Conservation (phyloP, 2,329 filamentous ascomycete genomes). For the Tricladium varicosporioides region DNA sequence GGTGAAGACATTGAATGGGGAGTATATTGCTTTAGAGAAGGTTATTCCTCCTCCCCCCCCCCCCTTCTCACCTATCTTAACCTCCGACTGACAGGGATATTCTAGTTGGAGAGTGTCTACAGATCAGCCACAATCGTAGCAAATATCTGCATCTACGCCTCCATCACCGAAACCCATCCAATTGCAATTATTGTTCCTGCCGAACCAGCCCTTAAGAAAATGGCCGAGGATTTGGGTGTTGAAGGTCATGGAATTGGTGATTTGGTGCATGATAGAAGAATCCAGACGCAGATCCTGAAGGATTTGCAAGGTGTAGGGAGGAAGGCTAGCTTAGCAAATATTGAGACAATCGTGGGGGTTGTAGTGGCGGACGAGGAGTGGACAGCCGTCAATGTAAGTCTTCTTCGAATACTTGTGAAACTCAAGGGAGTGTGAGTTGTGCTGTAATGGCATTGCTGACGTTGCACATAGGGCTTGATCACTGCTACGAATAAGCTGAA, state of each 20-base stretch:
- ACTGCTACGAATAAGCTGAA: conserved; percentile 70
- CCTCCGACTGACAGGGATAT: conserved; percentile 13
- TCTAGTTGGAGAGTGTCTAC: conserved; percentile 80
- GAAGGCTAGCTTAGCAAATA: conserved; percentile 61
- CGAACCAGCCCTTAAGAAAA: conserved; percentile 57
- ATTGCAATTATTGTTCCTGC: conserved; percentile 74
- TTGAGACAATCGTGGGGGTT: conserved; percentile 73
- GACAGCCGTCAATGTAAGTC: conserved; percentile 76
- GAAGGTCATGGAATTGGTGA: conserved; percentile 47
- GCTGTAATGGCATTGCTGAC: conserved; percentile 37
- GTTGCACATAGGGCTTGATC: conserved; percentile 50
- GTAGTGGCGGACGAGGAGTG: conserved; percentile 81
- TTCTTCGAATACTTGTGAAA: neutral
- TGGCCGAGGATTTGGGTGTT: conserved; percentile 59
- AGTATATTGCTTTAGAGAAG: conserved; percentile 96
- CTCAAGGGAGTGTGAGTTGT: conserved; percentile 16
- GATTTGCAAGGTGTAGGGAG: conserved; percentile 64
- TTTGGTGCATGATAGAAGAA: conserved; percentile 63
- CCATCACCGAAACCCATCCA: conserved; percentile 69
- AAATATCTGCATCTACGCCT: conserved; percentile 86
- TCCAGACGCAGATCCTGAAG: conserved; percentile 60
- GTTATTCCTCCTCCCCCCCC: conserved; percentile 21
- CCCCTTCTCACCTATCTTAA: conserved; percentile 8
- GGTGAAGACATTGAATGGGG: conserved; percentile 90
- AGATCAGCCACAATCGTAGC: conserved; percentile 70